Evolutionary conservation across 2,329 filamentous ascomycete species (phyloP).

Genomic region (Claviceps citrina): DNA sequence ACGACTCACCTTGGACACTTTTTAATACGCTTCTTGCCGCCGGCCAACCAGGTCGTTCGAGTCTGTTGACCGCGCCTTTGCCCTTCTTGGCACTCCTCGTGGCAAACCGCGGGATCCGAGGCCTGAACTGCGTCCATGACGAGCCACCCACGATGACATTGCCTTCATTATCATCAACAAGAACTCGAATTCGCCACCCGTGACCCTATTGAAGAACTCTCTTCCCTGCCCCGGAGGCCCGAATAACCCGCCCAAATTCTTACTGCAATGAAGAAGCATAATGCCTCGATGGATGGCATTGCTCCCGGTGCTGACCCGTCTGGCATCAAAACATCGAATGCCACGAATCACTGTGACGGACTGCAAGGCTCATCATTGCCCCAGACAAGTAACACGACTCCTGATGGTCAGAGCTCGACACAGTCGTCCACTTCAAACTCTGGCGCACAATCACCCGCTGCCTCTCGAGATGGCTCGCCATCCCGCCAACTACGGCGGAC

Average conservation of each 20-base stretch:
- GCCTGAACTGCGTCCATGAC: conserved; percentile 15
- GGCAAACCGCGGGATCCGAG: conserved; percentile 4
- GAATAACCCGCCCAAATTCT: conserved; percentile 10
- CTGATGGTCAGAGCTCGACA: conserved; percentile 18
- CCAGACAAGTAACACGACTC: conserved; percentile 9
- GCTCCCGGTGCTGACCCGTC: conserved; percentile 9
- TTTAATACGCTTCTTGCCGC: not conserved
- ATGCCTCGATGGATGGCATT: conserved; percentile 9
- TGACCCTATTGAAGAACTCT: conserved; percentile 16
- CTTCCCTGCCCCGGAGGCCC: conserved; percentile 10
- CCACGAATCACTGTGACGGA: not conserved
- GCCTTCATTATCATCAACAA: conserved; percentile 1
- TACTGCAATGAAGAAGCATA: conserved; percentile 22
- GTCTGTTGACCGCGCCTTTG: not conserved
- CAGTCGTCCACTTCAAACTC: conserved; percentile 24
- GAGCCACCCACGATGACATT: conserved; percentile 21
- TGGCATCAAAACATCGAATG: conserved; percentile 3
- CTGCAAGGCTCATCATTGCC: conserved; percentile 2
- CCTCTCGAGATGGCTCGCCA: conserved; percentile 34
- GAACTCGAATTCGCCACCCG: conserved; percentile 10
- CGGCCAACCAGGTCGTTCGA: not conserved
- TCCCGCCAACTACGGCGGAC: conserved; percentile 23
- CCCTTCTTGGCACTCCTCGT: not conserved
- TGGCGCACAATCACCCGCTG: conserved; percentile 20
- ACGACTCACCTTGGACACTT: not conserved